These are phyloP conservation scores for Curvularia hawaiiensis DNA, from an alignment of 2,329 filamentous ascomycete genomes.

Conservation along the genomic window DNA sequence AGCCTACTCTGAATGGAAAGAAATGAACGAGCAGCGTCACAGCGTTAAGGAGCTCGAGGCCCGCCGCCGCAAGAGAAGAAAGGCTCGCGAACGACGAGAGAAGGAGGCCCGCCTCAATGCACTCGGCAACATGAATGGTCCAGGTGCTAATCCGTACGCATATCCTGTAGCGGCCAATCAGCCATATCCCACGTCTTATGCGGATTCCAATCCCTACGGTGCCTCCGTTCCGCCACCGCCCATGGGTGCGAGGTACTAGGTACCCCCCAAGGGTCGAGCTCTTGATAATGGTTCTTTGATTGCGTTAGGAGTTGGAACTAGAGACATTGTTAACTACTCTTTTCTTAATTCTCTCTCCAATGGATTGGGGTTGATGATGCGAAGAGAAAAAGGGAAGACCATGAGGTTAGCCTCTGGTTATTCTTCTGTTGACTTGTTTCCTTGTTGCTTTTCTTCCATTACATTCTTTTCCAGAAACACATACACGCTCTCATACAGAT, in stretches of 20 bases:
- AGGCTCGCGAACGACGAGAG: constrained; percentile 50
- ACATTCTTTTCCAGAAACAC: not conserved
- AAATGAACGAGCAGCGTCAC: constrained; percentile 66
- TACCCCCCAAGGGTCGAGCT: not conserved
- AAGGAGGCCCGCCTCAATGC: constrained; percentile 53
- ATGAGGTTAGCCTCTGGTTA: constrained; percentile 3
- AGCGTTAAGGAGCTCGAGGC: constrained; percentile 61
- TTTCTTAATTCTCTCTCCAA: constrained; percentile 1
- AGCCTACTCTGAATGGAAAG: constrained; percentile 69
- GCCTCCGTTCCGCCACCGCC: constrained; percentile 47
- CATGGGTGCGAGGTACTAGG: constrained; percentile 46
- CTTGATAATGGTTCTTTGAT: not conserved
- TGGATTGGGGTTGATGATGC: not conserved
- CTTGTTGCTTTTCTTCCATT: not conserved
- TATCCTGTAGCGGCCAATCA: constrained; percentile 45
- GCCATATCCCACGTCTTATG: constrained; percentile 46
- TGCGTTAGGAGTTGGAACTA: constrained; percentile 1
- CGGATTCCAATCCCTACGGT: constrained; percentile 54
- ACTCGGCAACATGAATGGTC: constrained; percentile 43
- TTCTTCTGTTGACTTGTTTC: not conserved
- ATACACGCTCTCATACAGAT: not conserved
- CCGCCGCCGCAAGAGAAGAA: constrained; percentile 53
- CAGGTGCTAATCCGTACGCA: constrained; percentile 45
- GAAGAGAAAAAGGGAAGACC: constrained; percentile 1
- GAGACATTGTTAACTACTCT: constrained; percentile 6